These are phyloP conservation scores for Thuja plicata DNA, from an alignment of 83 land plant species.

Conservation along the genomic window DNA sequence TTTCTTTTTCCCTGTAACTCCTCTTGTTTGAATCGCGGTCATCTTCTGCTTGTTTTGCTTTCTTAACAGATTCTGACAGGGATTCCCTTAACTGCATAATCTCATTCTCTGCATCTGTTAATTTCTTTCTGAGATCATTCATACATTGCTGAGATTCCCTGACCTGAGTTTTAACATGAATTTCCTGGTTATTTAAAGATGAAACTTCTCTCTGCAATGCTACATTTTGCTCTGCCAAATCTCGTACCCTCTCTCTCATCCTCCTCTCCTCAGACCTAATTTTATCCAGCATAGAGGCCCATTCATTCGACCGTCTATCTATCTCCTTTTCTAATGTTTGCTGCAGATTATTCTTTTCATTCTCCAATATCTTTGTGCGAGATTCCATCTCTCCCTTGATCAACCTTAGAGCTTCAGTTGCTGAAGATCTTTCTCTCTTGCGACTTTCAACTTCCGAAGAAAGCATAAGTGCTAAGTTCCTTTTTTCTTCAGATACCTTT, in stretches of 20 bases:
- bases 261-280: constrained; percentile 68
- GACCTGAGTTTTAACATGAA: constrained; percentile 21
- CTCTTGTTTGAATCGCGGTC: constrained; percentile 33
- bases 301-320: constrained; percentile 69
- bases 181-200: constrained; percentile 38
- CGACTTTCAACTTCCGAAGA: constrained; percentile 32
- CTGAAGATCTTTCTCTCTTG: constrained; percentile 40
- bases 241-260: constrained; percentile 65
- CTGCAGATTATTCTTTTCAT: constrained; percentile 54
- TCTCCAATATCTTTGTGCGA: constrained; percentile 46
- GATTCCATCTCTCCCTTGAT: constrained; percentile 38
- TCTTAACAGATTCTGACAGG: constrained; percentile 29
- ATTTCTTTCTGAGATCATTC: constrained; percentile 16
- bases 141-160: constrained; percentile 30
- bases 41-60: constrained; percentile 32
- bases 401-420: constrained; percentile 29
- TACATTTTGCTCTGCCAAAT: constrained; percentile 79
- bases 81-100: constrained; percentile 30
- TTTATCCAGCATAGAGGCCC: constrained; percentile 63
- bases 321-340: constrained; percentile 60
- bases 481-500: constrained; percentile 41
- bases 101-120: constrained; percentile 30
- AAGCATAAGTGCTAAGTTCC: constrained; percentile 51
- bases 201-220: constrained; percentile 68
- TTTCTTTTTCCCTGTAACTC: constrained; percentile 50